These are phyloP conservation scores for Xylaria arbuscula DNA, from an alignment of 2,329 filamentous ascomycete genomes.

Conservation along the genomic window DNA sequence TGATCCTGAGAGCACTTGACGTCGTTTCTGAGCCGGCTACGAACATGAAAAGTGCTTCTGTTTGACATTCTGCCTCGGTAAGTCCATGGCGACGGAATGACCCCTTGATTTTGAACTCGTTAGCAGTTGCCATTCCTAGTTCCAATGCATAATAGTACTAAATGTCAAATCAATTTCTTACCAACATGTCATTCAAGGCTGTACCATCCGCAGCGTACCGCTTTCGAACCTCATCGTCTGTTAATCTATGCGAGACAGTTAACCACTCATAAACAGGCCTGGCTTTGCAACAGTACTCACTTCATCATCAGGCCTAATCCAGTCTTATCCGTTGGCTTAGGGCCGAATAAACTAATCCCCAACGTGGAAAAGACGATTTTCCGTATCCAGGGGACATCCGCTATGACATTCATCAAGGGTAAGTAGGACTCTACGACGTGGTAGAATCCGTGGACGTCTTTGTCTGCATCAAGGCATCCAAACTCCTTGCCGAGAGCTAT, in stretches of 20 bases:
- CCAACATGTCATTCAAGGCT: slow-evolving; percentile 38
- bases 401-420: slow-evolving; percentile 29
- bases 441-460: slow-evolving; percentile 40
- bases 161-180: slow-evolving; percentile 24
- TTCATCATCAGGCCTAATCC: slow-evolving; percentile 42
- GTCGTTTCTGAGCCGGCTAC: slow-evolving; percentile 61
- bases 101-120: slow-evolving; percentile 37
- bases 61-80: slow-evolving; percentile 46
- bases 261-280: not conserved
- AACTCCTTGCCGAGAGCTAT: slow-evolving; percentile 44
- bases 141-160: not conserved
- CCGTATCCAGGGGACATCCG: slow-evolving; percentile 40
- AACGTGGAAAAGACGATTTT: slow-evolving; percentile 37
- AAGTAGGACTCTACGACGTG: slow-evolving; percentile 19
- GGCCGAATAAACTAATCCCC: slow-evolving; percentile 39
- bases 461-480: slow-evolving; percentile 39
- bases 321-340: slow-evolving; percentile 37
- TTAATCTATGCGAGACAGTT: slow-evolving; percentile 22
- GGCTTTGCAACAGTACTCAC: slow-evolving; percentile 24
- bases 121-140: not conserved
- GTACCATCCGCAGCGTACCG: slow-evolving; percentile 17
- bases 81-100: slow-evolving; percentile 51
- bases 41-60: slow-evolving; percentile 48
- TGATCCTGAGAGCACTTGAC: slow-evolving; percentile 59
- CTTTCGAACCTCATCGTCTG: slow-evolving; percentile 28